Percentiles rank a stretch among this genome's conserved stretches.
Evolutionary conservation across 176 grass and related monocot genomes (phyloP).

Genomic region (Hyparrhenia diplandra): DNA sequence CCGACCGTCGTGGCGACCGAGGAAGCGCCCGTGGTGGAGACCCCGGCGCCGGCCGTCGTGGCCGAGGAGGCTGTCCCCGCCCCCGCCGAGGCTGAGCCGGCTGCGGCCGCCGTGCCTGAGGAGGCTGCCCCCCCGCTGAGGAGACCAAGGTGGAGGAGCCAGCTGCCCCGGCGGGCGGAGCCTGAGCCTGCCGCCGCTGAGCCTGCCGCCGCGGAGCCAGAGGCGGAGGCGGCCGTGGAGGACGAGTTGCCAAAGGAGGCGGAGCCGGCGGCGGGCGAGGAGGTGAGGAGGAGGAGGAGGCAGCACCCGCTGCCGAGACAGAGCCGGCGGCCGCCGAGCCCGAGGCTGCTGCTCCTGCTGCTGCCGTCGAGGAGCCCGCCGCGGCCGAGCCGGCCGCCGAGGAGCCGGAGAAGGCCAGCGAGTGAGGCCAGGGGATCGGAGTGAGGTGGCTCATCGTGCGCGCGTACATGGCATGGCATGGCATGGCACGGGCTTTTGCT

Average conservation of each 20-base stretch:
- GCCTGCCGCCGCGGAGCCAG: background rate
- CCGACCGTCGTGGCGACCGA: constrained; percentile 35
- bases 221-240: background rate
- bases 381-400: background rate
- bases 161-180: background rate
- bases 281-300: background rate
- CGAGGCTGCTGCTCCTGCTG: background rate
- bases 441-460: background rate
- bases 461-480: constrained; percentile 26
- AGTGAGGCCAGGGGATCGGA: background rate
- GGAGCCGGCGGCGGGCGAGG: background rate
- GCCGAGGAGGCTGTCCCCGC: constrained; percentile 34
- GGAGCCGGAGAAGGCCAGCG: background rate
- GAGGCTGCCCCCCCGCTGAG: background rate
- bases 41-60: background rate
- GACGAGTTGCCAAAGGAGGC: constrained; percentile 16
- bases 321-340: background rate
- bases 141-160: constrained; percentile 7
- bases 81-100: constrained; percentile 3
- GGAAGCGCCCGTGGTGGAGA: constrained; percentile 35
- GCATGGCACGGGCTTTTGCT: constrained; percentile 5
- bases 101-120: background rate
- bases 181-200: constrained; percentile 1
- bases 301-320: constrained; percentile 1
- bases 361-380: background rate